phyloP scores from a whole-genome alignment of 805 yeast species.

The Wickerhamiella vanderwaltii region DNA sequence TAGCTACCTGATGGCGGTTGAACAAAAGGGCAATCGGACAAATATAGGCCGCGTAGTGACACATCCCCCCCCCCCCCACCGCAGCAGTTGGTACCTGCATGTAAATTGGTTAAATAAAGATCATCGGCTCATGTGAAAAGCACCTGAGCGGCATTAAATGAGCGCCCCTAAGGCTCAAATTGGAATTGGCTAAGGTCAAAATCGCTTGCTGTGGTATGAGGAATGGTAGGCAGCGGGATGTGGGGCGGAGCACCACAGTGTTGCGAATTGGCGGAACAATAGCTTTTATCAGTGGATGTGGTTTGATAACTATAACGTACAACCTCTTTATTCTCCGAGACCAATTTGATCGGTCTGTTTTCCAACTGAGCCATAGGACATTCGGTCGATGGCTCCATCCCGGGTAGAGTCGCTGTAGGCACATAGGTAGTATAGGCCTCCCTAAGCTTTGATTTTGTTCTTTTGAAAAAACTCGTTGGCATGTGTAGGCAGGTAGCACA shows the following conservation, averaged over 20 bases:
- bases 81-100: background rate
- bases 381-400: background rate
- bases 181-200: conserved; percentile 1
- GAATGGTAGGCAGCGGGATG: conserved; percentile 1
- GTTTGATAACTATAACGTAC: conserved; percentile 7
- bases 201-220: conserved; percentile 3
- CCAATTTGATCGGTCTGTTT: background rate
- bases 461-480: conserved; percentile 46
- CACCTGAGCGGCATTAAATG: no score
- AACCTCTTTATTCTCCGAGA: background rate
- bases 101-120: background rate
- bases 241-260: conserved; percentile 1
- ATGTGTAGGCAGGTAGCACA: conserved; percentile 40
- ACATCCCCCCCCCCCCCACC: background rate
- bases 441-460: conserved; percentile 7
- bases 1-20: no score
- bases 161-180: background rate
- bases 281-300: background rate
- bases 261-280: background rate
- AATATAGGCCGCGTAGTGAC: background rate
- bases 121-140: no score
- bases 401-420: conserved; percentile 3
- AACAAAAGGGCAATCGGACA: background rate
- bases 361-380: background rate
- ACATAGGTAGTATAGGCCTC: conserved; percentile 6